Conservation (phyloP, 108 stramenopile species). For the Parietichytrium sp. region DNA sequence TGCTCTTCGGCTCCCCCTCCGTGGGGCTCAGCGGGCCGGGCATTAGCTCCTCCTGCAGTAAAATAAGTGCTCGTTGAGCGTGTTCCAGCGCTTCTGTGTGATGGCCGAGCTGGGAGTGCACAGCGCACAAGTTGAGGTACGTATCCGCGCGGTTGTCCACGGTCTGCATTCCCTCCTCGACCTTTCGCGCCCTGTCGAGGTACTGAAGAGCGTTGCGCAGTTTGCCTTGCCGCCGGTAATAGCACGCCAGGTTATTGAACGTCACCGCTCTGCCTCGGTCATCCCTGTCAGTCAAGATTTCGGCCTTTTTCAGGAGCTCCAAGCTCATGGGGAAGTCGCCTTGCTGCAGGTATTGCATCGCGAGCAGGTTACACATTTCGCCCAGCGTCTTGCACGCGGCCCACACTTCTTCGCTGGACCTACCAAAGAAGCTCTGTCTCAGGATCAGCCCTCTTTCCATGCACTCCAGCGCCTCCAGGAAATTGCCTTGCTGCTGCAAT, state of each 20-base stretch:
- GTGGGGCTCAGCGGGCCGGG: slow-evolving; percentile 33
- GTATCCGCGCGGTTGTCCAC: slow-evolving; percentile 69
- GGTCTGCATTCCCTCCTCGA: slow-evolving; percentile 57
- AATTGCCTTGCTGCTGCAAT: slow-evolving; percentile 65
- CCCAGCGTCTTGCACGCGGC: slow-evolving; percentile 67
- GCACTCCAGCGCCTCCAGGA: slow-evolving; percentile 66
- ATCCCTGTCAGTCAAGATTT: slow-evolving; percentile 68
- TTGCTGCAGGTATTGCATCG: slow-evolving; percentile 71
- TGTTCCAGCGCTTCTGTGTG: slow-evolving; percentile 60
- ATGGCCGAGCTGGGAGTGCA: slow-evolving; percentile 55
- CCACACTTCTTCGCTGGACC: slow-evolving; percentile 66
- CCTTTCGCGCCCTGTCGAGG: slow-evolving; percentile 65
- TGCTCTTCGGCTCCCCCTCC: not conserved
- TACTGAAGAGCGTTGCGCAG: slow-evolving; percentile 66
- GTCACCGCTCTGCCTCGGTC: slow-evolving; percentile 61
- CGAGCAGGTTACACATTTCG: slow-evolving; percentile 70
- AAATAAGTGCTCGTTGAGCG: slow-evolving; percentile 62
- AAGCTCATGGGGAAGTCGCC: slow-evolving; percentile 67
- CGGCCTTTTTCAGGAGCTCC: slow-evolving; percentile 69
- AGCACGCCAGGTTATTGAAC: slow-evolving; percentile 69
- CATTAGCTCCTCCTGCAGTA: slow-evolving; percentile 56
- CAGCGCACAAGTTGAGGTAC: slow-evolving; percentile 68
- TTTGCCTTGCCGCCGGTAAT: slow-evolving; percentile 65
- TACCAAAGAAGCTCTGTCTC: slow-evolving; percentile 67
- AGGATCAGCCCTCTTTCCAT: slow-evolving; percentile 69